Base-by-base conservation (phyloP, 345 rosid genomes). In the Linum tenue region DNA sequence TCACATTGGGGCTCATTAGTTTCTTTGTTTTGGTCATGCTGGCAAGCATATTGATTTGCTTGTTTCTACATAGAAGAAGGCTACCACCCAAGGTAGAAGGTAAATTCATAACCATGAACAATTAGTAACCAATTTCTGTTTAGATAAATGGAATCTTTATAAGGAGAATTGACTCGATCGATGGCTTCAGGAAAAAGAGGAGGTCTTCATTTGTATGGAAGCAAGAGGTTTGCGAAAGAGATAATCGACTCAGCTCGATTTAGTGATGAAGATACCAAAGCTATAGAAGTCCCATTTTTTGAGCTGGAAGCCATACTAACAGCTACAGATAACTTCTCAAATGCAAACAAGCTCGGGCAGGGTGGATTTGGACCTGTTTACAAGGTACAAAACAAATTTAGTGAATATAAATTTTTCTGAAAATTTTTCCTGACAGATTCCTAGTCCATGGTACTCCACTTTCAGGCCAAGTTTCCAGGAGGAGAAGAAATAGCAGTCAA, bases 361-460 rank as follows among this genome's bases (percentile, higher is more conserved):
- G 87, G 90, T 0, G 87, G 90, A 0, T 85, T 85, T 55, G 87
- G 90, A n/a, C 84, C 86, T 4, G 90, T 85, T 51, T 85, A 81
- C 69, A 85, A 78, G 87, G 87, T 79, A 56, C 58, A 40, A 5
- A 15, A 58, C 51, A 2, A 53, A 15, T 14, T 39, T 14, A 8
- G 6, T 48, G 16, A 44, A 8, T 43, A 17, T 56, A 43, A 16
- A 9, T 37, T 16, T 55, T n/a, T 11, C 11, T 55, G 16, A n/a
- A n/a, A n/a, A n/a, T n/a, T n/a, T n/a, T n/a, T n/a, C n/a, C n/a
- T 22, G 31, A 22, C 31, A 22, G 31, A 22, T 22, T 0, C 31
- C 31, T 22, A 22, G 31, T 22, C 31, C 31, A 22, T 22, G 31
- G 31, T 0, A 22, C 31, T 22, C 31, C 6, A 55, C 58, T 9